phyloP scores from a whole-genome alignment of 306 rosid genomes.

The Mucuna pruriens region DNA sequence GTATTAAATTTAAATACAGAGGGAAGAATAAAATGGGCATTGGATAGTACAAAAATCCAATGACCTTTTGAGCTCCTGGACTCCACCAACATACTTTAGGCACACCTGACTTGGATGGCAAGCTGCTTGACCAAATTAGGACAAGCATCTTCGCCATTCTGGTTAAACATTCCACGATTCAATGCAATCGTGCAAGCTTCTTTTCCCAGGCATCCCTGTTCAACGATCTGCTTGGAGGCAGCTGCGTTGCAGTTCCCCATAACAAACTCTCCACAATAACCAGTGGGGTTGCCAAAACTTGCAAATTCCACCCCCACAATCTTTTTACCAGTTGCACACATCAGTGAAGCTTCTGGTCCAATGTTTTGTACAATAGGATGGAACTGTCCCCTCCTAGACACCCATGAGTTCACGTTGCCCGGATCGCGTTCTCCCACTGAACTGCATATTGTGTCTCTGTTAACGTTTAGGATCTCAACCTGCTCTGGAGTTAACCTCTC shows the following conservation, averaged over 20 bases:
- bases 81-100: neutral
- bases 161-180: conserved; percentile 43
- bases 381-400: conserved; percentile 43
- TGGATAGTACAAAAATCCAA: neutral
- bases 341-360: conserved; percentile 49
- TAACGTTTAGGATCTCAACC: conserved; percentile 58
- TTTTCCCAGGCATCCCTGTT: conserved; percentile 69
- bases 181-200: conserved; percentile 49
- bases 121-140: conserved; percentile 53
- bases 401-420: conserved; percentile 66
- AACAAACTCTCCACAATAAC: conserved; percentile 57
- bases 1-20: no score
- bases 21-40: neutral
- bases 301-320: conserved; percentile 65
- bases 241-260: conserved; percentile 56
- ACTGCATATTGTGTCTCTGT: conserved; percentile 83
- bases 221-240: conserved; percentile 44
- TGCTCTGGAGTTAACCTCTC: conserved; percentile 44
- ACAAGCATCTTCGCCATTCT: conserved; percentile 45
- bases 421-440: conserved; percentile 52
- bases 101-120: conserved; percentile 67
- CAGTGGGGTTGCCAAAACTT: conserved; percentile 76
- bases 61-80: neutral
- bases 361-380: neutral
- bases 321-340: conserved; percentile 53